Evolutionary conservation across 2,329 filamentous ascomycete species (phyloP), one percentile per base, ranked within the genome.

Genomic region (Aspergillus pseudoviridinutans): DNA sequence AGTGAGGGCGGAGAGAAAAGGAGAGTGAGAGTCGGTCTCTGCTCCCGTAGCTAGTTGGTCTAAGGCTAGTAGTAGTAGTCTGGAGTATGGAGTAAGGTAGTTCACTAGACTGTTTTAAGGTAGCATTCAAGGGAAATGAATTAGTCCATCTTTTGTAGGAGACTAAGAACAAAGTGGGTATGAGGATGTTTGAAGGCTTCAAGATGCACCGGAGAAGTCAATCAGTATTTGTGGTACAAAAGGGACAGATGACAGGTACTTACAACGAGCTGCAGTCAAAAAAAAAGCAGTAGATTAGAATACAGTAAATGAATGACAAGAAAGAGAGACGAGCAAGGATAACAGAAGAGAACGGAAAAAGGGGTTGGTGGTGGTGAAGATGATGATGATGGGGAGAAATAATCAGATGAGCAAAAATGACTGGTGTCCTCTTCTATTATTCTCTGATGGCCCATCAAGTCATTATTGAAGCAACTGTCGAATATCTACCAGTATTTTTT

Each of bases 351-450:
- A 24, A 42, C 14, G n/a, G 24, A 55, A 57, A 62, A 59, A 57
- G 53, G 61, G 62, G 62, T 62, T 59, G 56, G 0, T 17, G 32
- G 1, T 35, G 28, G 10, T 28, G 32, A 10, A 12, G 28, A 12
- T 12, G 28, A 4, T 29, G 28, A 10, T 29, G 10, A 29, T 29
- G 28, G 28, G 28, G 28, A 57, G 56, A 54, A 58, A n/a, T 10
- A 22, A 46, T 17, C 7, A 42, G 38, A 42, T 7, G 20, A 24
- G 10, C n/a, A 46, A 22, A 38, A 38, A 14, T 38, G 42, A 46
- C 42, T 46, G 42, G 42, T 46, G 42, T 46, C 20, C 8, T 24
- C 10, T 24, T 22, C 10, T 12, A 24, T 38, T 7, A 7, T 6
- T 38, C 14, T 3, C 42, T 46, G 10, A 10, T 20, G 42, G 22